Evolutionary conservation across 2,329 filamentous ascomycete species (phyloP).

Genomic region (Arthroderma uncinatum): DNA sequence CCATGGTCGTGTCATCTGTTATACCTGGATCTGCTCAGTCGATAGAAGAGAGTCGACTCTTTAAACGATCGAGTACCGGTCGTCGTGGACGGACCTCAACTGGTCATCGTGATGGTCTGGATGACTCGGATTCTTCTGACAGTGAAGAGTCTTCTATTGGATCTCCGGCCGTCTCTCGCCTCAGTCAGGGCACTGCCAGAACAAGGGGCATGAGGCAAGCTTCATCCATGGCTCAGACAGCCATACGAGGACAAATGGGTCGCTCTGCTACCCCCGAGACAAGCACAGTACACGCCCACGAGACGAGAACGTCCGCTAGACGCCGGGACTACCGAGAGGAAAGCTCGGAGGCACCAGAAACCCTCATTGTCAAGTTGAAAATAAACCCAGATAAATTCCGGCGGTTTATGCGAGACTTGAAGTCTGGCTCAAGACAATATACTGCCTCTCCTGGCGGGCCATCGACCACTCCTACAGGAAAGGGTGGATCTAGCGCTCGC

Average conservation of each 20-base stretch:
- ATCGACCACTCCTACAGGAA: conserved; percentile 22
- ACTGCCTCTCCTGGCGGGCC: conserved; percentile 34
- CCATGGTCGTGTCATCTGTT: conserved; percentile 81
- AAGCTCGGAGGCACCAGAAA: conserved; percentile 59
- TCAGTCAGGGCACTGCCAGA: conserved; percentile 62
- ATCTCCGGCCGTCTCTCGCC: conserved; percentile 66
- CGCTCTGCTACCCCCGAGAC: conserved; percentile 81
- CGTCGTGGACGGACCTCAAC: conserved; percentile 47
- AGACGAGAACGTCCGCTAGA: conserved; percentile 56
- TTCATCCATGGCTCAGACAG: conserved; percentile 72
- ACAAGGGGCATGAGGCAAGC: conserved; percentile 84
- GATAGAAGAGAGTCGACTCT: conserved; percentile 75
- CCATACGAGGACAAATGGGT: conserved; percentile 57
- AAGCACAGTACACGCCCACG: conserved; percentile 54
- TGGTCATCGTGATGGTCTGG: conserved; percentile 48
- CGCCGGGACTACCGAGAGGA: conserved; percentile 64
- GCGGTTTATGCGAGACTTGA: conserved; percentile 50
- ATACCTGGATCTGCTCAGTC: conserved; percentile 73
- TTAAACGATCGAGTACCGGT: conserved; percentile 60
- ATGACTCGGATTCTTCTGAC: conserved; percentile 82
- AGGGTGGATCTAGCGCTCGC: conserved; percentile 37
- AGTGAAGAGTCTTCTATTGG: conserved; percentile 80
- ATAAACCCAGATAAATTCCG: conserved; percentile 61
- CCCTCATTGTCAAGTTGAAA: conserved; percentile 62
- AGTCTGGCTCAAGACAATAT: conserved; percentile 28